Conservation (phyloP, 2,329 filamentous ascomycete species). For the Blastomyces emzantsi region DNA sequence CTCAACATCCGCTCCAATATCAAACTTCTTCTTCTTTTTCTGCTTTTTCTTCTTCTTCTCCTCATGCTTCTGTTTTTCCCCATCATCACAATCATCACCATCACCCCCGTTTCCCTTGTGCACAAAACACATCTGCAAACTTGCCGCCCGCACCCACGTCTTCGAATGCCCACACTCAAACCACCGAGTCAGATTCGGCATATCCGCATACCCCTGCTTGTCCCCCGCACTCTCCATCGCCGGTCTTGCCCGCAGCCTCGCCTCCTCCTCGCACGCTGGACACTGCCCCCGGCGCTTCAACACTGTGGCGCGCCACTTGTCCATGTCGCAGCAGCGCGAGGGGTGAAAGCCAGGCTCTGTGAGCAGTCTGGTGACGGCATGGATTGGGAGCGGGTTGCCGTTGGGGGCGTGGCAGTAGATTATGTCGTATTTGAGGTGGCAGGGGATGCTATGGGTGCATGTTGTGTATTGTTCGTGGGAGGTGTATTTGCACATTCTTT, state of each 20-base stretch:
- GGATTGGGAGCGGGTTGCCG: conserved; percentile 14
- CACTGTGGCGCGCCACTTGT: conserved; percentile 10
- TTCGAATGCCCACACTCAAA: conserved; percentile 1
- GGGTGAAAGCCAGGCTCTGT: conserved; percentile 5
- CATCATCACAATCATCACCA: neutral
- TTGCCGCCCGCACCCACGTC: neutral
- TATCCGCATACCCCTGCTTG: neutral
- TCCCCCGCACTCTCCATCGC: neutral
- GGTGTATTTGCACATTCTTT: conserved; percentile 14
- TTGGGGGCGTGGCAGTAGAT: conserved; percentile 15
- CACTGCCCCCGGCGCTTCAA: conserved; percentile 8
- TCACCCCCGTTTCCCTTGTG: neutral
- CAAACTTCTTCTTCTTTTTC: neutral
- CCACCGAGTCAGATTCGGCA: neutral
- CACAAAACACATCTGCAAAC: conserved; percentile 1
- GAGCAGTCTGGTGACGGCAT: neutral
- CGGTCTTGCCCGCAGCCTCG: neutral
- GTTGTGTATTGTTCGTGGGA: conserved; percentile 11
- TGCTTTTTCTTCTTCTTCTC: neutral
- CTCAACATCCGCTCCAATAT: neutral
- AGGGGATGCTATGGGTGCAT: conserved; percentile 13
- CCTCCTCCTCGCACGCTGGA: conserved; percentile 10
- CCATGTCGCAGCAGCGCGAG: conserved; percentile 12
- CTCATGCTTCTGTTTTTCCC: neutral
- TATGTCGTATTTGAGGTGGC: conserved; percentile 14